Conservation (phyloP, 169 alveolate genomes). For the Amoebophrya sp. region DNA sequence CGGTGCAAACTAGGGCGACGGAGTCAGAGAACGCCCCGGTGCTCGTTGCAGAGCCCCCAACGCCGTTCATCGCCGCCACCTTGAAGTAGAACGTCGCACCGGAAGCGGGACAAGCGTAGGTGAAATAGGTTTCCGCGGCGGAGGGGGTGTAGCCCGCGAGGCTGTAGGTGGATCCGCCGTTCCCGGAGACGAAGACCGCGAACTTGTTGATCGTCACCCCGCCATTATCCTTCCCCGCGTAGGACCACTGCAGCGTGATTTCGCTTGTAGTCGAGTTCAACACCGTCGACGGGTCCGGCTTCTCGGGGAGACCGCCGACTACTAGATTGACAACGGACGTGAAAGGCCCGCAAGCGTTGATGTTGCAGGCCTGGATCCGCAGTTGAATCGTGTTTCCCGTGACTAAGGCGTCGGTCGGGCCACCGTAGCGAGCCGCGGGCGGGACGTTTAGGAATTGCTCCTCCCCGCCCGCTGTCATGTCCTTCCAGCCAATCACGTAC, state of each 20-base stretch:
- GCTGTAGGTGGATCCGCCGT: constrained; percentile 22
- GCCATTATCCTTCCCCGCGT: constrained; percentile 32
- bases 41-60: constrained; percentile 19
- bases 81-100: constrained; percentile 23
- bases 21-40: constrained; percentile 27
- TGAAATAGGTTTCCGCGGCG: constrained; percentile 28
- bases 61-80: constrained; percentile 35
- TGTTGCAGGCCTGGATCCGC: constrained; percentile 35
- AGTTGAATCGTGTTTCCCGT: constrained; percentile 17
- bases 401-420: background rate
- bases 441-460: background rate
- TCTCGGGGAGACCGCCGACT: constrained; percentile 30
- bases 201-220: constrained; percentile 31
- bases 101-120: background rate
- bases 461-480: background rate
- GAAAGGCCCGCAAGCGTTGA: constrained; percentile 30
- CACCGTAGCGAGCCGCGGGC: background rate
- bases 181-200: background rate
- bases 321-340: constrained; percentile 12
- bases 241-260: constrained; percentile 33
- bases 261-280: background rate
- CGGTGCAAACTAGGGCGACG: constrained; percentile 17
- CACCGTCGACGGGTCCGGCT: constrained; percentile 1
- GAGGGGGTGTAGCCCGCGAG: constrained; percentile 21
- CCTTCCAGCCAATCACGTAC: background rate